Evolutionary conservation across 2,329 filamentous ascomycete genomes (phyloP).

Genomic region (Aspergillus luchuensis): DNA sequence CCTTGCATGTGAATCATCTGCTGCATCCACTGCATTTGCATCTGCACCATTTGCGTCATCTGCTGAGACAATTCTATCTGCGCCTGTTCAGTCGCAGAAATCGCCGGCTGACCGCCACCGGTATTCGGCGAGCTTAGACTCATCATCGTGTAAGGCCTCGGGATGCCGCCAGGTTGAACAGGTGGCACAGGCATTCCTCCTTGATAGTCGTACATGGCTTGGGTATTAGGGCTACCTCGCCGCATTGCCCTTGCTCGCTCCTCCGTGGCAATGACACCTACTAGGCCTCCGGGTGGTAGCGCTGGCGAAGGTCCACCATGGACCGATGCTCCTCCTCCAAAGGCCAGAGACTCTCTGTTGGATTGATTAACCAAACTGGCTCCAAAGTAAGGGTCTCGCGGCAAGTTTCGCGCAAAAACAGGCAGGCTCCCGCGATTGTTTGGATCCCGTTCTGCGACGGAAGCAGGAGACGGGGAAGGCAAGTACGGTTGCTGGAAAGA

Average conservation of each 20-base stretch:
- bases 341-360: conserved; percentile 72
- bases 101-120: conserved; percentile 29
- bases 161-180: conserved; percentile 33
- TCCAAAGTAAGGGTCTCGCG: conserved; percentile 81
- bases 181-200: conserved; percentile 34
- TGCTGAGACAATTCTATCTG: conserved; percentile 80
- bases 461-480: conserved; percentile 60
- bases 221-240: conserved; percentile 73
- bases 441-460: conserved; percentile 49
- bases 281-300: conserved; percentile 72
- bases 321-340: conserved; percentile 60
- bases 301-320: conserved; percentile 42
- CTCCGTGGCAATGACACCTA: conserved; percentile 85
- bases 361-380: conserved; percentile 72
- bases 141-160: conserved; percentile 43
- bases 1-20: conserved; percentile 65
- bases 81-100: conserved; percentile 68
- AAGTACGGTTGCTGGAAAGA: conserved; percentile 51
- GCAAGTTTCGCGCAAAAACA: conserved; percentile 78
- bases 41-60: conserved; percentile 86
- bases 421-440: conserved; percentile 62
- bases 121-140: conserved; percentile 27
- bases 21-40: conserved; percentile 95
- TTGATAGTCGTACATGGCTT: conserved; percentile 48
- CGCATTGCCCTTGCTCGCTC: conserved; percentile 77